Evolutionary conservation across 2,329 filamentous ascomycete species (phyloP), one percentile per base, ranked within the genome.

Genomic region (Rhynchosporium agropyri): DNA sequence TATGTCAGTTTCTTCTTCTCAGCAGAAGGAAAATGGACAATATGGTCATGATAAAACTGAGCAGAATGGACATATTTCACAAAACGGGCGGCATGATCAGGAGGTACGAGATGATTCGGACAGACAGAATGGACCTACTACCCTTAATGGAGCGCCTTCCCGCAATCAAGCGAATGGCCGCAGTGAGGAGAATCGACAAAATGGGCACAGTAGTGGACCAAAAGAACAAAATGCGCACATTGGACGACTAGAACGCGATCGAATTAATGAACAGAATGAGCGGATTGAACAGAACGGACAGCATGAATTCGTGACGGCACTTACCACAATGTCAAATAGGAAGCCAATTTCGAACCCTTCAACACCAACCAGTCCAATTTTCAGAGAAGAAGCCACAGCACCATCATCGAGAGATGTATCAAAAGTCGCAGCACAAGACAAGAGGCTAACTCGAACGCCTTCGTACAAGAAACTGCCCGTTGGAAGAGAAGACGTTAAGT

Each of bases 401-500:
- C 46, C 38, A 43, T 12, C 33, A 9, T 40, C 31, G 10, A 50
- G 45, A 50, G 56, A 58, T 26, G 43, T 49, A 26, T 42, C 38
- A n/a, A 60, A 45, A 33, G 15, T 45, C 26, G 8, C 13, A 10
- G 38, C 46, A n/a, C 28, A 46, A 40, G 58, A 61, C 15, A 61
- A 49, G 58, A 61, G 54, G 43, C 38, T 61, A 2, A 31, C 50
- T 26, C 58, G 59, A 8, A 63, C 61, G 12, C 49, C 61, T 43
- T 62, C 64, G 6, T 53, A 59, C 29, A 40, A 54, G 6, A 49
- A 60, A 60, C 56, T 62, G 40, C 55, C 57, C 6, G 2, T 31
- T 36, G 58, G 36, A 8, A 60, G 60, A 40, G 64, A 64, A 12
- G 57, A 64, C n/a, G 51, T 64, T 28, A 64, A 58, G 49, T 60